phyloP scores from a whole-genome alignment of 495 filamentous ascomycete species.

The Talaromyces nanjingensis region DNA sequence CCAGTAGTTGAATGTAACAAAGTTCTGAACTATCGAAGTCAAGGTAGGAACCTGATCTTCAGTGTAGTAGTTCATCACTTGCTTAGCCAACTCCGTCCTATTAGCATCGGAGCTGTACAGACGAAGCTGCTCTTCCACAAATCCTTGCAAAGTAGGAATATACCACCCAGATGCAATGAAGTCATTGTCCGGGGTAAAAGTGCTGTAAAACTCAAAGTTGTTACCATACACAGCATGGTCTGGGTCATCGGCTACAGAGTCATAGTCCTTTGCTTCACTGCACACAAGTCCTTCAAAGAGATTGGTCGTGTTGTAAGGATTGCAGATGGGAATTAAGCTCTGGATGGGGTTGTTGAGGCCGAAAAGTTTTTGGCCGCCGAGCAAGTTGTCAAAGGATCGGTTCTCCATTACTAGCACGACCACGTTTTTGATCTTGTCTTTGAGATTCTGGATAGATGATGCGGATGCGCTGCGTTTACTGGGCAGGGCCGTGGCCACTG shows the following conservation, averaged over 20 bases:
- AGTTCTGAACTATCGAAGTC: conserved; percentile 40
- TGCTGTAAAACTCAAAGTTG: conserved; percentile 45
- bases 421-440: conserved; percentile 40
- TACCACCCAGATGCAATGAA: conserved; percentile 26
- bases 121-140: conserved; percentile 42
- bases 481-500: conserved; percentile 24
- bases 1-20: conserved; percentile 46
- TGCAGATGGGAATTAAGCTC: conserved; percentile 14
- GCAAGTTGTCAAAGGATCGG: conserved; percentile 39
- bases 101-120: conserved; percentile 20
- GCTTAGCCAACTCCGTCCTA: conserved; percentile 29
- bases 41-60: conserved; percentile 42
- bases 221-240: conserved; percentile 42
- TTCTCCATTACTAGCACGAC: conserved; percentile 41
- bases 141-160: conserved; percentile 31
- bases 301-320: conserved; percentile 16
- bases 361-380: conserved; percentile 24
- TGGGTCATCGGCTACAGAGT: conserved; percentile 40
- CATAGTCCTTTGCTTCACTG: conserved; percentile 32
- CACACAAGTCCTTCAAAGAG: conserved; percentile 26
- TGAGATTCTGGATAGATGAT: conserved; percentile 3
- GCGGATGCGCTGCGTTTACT: conserved; percentile 1
- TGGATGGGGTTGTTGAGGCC: conserved; percentile 17
- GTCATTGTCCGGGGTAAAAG: conserved; percentile 32
- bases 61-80: conserved; percentile 48